Percentiles rank a stretch among this genome's conserved stretches.
Evolutionary conservation across 495 filamentous ascomycete genomes (phyloP).

Genomic region (Neurospora sp.): DNA sequence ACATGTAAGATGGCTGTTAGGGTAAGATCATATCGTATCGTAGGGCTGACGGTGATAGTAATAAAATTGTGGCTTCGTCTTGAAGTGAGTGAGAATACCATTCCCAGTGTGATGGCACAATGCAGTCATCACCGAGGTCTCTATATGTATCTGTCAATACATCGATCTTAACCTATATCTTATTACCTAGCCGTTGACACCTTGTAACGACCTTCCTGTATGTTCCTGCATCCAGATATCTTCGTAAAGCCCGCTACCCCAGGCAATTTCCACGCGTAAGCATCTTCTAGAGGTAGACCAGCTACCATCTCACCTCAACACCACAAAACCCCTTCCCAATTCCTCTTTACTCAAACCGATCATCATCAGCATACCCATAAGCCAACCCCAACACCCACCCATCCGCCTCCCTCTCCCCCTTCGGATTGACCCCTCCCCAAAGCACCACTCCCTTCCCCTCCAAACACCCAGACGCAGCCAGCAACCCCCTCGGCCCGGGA

Average conservation of each 20-base stretch:
- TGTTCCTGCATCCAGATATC: not conserved
- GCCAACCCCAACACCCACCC: constrained; percentile 41
- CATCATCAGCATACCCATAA: constrained; percentile 19
- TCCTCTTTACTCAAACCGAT: constrained; percentile 12
- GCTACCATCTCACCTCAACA: not conserved
- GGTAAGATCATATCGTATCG: not conserved
- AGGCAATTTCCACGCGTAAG: not conserved
- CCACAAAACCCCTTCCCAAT: not conserved
- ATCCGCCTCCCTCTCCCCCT: constrained; percentile 39
- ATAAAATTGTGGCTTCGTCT: not conserved
- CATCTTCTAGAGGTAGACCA: not conserved
- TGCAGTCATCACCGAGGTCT: not conserved
- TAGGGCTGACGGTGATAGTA: not conserved
- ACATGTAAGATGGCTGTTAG: not conserved
- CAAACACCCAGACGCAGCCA: constrained; percentile 32
- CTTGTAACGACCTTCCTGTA: not conserved
- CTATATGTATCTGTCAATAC: not conserved
- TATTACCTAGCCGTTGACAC: not conserved
- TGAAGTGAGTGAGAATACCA: too few species aligned
- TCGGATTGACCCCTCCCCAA: constrained; percentile 43
- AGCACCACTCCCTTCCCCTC: constrained; percentile 35
- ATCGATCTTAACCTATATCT: not conserved
- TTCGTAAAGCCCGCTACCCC: not conserved
- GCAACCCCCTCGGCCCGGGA: constrained; percentile 39
- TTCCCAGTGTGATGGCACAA: too few species aligned